Evolutionary conservation across 306 rosid genomes (phyloP).

Genomic region (Mimosa pudica): DNA sequence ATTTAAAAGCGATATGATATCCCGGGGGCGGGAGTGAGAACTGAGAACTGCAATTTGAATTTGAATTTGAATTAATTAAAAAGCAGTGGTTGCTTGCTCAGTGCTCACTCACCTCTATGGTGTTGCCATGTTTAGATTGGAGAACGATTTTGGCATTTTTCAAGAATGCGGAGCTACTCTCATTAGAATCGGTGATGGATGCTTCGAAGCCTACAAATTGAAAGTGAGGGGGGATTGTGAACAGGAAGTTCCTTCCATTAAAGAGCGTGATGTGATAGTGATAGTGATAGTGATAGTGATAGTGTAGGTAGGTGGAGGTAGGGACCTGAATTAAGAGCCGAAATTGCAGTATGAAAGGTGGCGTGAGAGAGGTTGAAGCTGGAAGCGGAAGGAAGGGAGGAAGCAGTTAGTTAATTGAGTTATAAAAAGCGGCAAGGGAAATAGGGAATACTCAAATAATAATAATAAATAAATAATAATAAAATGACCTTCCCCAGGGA

Average conservation of each 20-base stretch:
- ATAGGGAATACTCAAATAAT: too few relatives aligned
- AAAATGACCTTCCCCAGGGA: constrained; percentile 39
- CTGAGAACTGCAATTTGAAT: not conserved
- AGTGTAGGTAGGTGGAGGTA: not conserved
- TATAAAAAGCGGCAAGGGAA: not conserved
- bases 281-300: not conserved
- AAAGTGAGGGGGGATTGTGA: constrained; percentile 2
- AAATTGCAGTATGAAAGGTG: not conserved
- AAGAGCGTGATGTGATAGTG: not conserved
- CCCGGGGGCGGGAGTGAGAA: constrained; percentile 24
- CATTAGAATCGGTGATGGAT: constrained; percentile 58
- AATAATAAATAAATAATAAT: not conserved
- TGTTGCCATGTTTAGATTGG: constrained; percentile 60
- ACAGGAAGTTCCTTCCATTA: not conserved
- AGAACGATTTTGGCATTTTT: constrained; percentile 53
- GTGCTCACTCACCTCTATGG: constrained; percentile 76
- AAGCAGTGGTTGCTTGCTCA: constrained; percentile 43
- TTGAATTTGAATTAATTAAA: not conserved
- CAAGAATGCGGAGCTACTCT: constrained; percentile 39
- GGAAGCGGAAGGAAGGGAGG: not conserved
- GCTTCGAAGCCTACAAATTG: constrained; percentile 70
- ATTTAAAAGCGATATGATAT: not conserved
- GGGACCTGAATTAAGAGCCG: constrained; percentile 19
- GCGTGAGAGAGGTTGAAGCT: constrained; percentile 8
- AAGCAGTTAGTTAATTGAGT: too few relatives aligned